A percentile compares a stretch with the other conserved stretches of the same genome.
Evolutionary conservation across 1,139 yeast species (phyloP).

Genomic region (Yamadazyma taylorii): DNA sequence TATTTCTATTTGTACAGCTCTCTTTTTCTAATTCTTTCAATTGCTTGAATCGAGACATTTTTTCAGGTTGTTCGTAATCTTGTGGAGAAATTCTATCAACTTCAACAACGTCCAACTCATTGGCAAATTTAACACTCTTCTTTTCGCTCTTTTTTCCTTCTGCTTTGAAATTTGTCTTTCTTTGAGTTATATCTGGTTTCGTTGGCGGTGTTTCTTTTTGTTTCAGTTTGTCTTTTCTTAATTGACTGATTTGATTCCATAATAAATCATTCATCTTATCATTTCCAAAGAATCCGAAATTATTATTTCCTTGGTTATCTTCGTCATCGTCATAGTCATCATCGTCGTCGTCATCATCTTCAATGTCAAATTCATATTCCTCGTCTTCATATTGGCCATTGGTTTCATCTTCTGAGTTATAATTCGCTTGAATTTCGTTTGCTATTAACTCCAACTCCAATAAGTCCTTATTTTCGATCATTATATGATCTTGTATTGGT

Average conservation of each 20-base stretch:
- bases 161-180: conserved; percentile 1
- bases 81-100: conserved; percentile 52
- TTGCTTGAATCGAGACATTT: conserved; percentile 29
- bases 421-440: conserved; percentile 44
- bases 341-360: conserved; percentile 25
- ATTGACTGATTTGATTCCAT: conserved; percentile 30
- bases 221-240: conserved; percentile 19
- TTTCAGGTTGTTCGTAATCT: conserved; percentile 36
- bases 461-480: conserved; percentile 28
- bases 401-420: conserved; percentile 35
- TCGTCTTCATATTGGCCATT: conserved; percentile 30
- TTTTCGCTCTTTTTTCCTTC: conserved; percentile 1
- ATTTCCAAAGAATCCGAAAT: conserved; percentile 10
- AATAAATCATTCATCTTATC: conserved; percentile 22
- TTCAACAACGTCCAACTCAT: conserved; percentile 54
- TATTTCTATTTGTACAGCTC: conserved; percentile 8
- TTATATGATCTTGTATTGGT: conserved; percentile 16
- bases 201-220: conserved; percentile 2
- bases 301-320: conserved; percentile 14
- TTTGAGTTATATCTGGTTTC: background rate
- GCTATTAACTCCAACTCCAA: conserved; percentile 50
- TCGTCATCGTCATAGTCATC: conserved; percentile 29
- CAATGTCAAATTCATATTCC: conserved; percentile 26
- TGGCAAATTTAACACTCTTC: conserved; percentile 55
- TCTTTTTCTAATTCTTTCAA: conserved; percentile 8